These are phyloP conservation scores for Aspergillus carbonarius DNA, from an alignment of 2,329 filamentous ascomycete genomes.

Conservation along the genomic window DNA sequence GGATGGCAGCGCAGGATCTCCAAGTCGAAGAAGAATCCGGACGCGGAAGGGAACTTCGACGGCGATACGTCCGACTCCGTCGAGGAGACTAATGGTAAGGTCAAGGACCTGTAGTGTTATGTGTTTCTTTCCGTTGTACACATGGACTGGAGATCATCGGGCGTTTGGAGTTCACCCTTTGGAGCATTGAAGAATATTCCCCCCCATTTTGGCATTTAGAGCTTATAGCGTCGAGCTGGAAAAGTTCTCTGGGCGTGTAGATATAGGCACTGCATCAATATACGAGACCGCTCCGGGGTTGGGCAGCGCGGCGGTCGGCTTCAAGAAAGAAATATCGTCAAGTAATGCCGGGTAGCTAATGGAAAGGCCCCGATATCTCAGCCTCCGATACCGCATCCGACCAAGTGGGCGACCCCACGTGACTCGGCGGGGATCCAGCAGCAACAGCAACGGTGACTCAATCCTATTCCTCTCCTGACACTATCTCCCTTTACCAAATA, in stretches of 20 bases:
- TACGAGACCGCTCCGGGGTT: too few relatives aligned
- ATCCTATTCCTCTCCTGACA: constrained; percentile 15
- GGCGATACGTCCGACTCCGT: constrained; percentile 44
- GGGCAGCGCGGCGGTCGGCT: too few relatives aligned
- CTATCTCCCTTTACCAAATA: constrained; percentile 15
- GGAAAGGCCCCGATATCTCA: neutral
- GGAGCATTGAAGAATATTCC: constrained; percentile 7
- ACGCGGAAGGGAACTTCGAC: constrained; percentile 58
- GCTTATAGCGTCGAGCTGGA: neutral
- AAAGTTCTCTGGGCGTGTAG: neutral
- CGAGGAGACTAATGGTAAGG: constrained; percentile 29
- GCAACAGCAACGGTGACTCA: neutral
- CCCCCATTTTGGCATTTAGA: neutral
- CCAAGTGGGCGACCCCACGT: constrained; percentile 21
- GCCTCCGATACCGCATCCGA: constrained; percentile 26
- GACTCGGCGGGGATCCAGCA: constrained; percentile 13
- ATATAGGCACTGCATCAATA: neutral
- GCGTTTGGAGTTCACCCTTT: constrained; percentile 8
- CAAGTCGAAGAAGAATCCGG: constrained; percentile 60
- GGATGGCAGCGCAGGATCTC: constrained; percentile 78
- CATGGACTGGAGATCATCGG: neutral
- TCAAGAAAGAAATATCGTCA: neutral
- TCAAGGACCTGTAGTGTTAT: constrained; percentile 30
- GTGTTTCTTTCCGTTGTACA: neutral
- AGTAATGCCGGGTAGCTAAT: neutral